Conservation (phyloP, 2,329 filamentous ascomycete species). For the Aspergillus unguis region DNA sequence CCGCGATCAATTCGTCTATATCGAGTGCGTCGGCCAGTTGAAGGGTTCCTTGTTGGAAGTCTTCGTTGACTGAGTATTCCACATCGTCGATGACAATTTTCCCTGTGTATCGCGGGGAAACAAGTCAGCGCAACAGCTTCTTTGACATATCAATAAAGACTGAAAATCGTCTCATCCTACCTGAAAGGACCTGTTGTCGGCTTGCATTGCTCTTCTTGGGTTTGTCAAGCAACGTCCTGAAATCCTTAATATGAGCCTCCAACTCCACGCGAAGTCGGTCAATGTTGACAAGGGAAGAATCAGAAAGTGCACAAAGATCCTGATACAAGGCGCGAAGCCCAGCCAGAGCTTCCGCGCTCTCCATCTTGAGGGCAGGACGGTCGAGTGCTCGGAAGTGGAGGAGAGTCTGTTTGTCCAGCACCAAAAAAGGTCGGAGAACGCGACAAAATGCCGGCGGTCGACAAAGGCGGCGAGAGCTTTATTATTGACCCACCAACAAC, state of each 20-base stretch:
- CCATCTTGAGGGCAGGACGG: conserved; percentile 53
- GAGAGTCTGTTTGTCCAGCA: conserved; percentile 22
- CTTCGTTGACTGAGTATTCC: conserved; percentile 77
- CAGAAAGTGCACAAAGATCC: conserved; percentile 73
- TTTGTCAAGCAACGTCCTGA: conserved; percentile 71
- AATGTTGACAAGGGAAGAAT: conserved; percentile 66
- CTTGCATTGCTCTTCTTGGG: conserved; percentile 71
- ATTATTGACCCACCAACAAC: conserved; percentile 10
- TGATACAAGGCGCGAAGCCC: conserved; percentile 80
- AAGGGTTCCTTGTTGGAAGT: conserved; percentile 79
- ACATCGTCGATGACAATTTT: conserved; percentile 70
- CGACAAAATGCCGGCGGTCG: conserved; percentile 34
- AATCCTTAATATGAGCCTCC: conserved; percentile 62
- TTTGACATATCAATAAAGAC: background rate
- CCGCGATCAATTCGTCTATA: conserved; percentile 83
- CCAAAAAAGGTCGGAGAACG: conserved; percentile 36
- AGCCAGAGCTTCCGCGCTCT: conserved; percentile 68
- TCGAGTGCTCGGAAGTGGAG: conserved; percentile 25
- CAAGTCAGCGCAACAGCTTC: conserved; percentile 17
- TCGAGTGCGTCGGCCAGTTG: conserved; percentile 84
- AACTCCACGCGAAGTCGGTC: conserved; percentile 67
- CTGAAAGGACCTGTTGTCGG: conserved; percentile 66
- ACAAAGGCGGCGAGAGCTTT: conserved; percentile 19
- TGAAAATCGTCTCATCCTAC: conserved; percentile 36
- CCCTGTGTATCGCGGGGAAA: conserved; percentile 49